phyloP scores from a whole-genome alignment of 345 rosid species.

The Aethionema arabicum region DNA sequence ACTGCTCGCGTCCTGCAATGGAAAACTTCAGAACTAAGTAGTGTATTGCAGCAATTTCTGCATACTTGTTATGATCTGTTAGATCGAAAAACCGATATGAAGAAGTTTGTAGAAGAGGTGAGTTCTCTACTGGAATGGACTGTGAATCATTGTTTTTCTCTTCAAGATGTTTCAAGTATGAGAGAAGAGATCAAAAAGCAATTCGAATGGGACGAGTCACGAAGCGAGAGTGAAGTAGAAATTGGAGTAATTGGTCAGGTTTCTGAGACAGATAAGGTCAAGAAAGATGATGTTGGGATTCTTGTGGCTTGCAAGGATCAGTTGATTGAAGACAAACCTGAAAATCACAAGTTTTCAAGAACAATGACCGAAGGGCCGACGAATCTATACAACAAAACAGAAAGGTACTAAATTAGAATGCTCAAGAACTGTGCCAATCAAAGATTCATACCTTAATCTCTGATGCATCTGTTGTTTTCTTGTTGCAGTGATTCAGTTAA shows the following conservation, averaged over 20 bases:
- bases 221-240: conserved; percentile 66
- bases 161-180: conserved; percentile 95
- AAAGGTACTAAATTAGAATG: conserved; percentile 31
- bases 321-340: conserved; percentile 21
- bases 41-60: conserved; percentile 58
- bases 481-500: conserved; percentile 51
- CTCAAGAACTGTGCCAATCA: conserved; percentile 37
- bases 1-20: conserved; percentile 78
- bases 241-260: conserved; percentile 39
- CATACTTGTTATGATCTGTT: conserved; percentile 61
- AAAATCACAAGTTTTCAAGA: conserved; percentile 31
- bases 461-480: conserved; percentile 28
- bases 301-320: conserved; percentile 28
- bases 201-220: conserved; percentile 64
- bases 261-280: conserved; percentile 43
- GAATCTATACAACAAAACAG: conserved; percentile 29
- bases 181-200: conserved; percentile 64
- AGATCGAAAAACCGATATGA: conserved; percentile 55
- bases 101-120: conserved; percentile 60
- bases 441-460: conserved; percentile 1
- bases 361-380: conserved; percentile 31
- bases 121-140: conserved; percentile 73
- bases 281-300: conserved; percentile 12
- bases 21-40: conserved; percentile 71
- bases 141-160: conserved; percentile 81